Conservation (phyloP, 805 yeast genomes). For the Yarrowia sp. region DNA sequence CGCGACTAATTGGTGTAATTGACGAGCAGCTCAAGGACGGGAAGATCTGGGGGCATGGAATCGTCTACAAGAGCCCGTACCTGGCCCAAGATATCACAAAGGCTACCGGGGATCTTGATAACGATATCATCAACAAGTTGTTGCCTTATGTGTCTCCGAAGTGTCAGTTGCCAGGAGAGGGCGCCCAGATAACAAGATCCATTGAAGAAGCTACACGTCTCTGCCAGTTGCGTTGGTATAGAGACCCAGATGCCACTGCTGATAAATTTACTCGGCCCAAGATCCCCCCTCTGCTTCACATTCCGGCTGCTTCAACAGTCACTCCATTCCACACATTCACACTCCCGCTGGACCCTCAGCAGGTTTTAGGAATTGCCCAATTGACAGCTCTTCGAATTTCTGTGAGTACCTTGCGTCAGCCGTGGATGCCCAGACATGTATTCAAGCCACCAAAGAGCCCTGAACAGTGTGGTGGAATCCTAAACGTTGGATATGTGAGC, state of each 20-base stretch:
- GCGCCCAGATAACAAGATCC: background rate
- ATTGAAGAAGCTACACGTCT: background rate
- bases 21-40: background rate
- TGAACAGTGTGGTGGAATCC: constrained; percentile 26
- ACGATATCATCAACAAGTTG: background rate
- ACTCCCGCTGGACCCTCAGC: constrained; percentile 32
- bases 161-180: background rate
- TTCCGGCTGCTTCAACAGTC: constrained; percentile 36
- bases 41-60: background rate
- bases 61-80: background rate
- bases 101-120: background rate
- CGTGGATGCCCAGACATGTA: constrained; percentile 35
- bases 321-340: constrained; percentile 39
- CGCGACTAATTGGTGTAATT: background rate
- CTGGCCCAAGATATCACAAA: background rate
- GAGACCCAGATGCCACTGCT: background rate
- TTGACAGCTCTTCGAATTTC: constrained; percentile 34
- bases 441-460: constrained; percentile 38
- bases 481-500: constrained; percentile 37
- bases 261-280: background rate
- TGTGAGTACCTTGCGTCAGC: constrained; percentile 30
- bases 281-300: background rate
- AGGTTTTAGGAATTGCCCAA: constrained; percentile 34
- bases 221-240: background rate
- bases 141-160: background rate